Conservation (phyloP, 73 alveolate genomes). For the Paramecium tetraurelia region DNA sequence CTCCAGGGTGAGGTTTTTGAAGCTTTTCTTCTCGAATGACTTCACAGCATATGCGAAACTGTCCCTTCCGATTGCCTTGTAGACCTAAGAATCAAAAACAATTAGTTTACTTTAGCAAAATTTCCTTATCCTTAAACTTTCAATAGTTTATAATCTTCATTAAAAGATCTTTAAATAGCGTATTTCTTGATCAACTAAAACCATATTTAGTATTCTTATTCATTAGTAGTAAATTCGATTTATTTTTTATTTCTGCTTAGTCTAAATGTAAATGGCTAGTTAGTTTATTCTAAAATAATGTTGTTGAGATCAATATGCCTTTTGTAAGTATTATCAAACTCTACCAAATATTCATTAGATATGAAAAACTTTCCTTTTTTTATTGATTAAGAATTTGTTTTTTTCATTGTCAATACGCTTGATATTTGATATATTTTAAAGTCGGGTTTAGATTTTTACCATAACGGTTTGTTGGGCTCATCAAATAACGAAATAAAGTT, state of each 20-base stretch:
- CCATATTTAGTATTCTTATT: slow-evolving; percentile 30
- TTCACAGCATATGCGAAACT: slow-evolving; percentile 50
- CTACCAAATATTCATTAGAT: slow-evolving; percentile 2
- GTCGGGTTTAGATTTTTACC: slow-evolving; percentile 21
- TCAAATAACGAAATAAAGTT: slow-evolving; percentile 27
- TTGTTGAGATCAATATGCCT: slow-evolving; percentile 12
- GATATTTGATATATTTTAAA: not conserved
- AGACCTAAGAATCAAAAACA: not conserved
- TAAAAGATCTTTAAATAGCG: slow-evolving; percentile 41
- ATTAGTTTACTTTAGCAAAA: slow-evolving; percentile 54
- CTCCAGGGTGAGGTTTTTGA: slow-evolving; percentile 32
- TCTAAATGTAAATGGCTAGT: not conserved
- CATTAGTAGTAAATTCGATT: not conserved
- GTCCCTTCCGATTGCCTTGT: slow-evolving; percentile 25
- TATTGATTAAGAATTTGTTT: not conserved
- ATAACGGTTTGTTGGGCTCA: slow-evolving; percentile 22
- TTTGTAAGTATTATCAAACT: slow-evolving; percentile 15
- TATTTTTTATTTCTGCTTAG: slow-evolving; percentile 32
- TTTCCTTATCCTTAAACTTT: slow-evolving; percentile 59
- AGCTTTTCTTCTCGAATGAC: slow-evolving; percentile 56
- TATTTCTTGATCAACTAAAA: slow-evolving; percentile 38
- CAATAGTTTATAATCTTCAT: slow-evolving; percentile 49
- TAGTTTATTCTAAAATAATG: not conserved
- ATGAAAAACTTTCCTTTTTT: slow-evolving; percentile 3
- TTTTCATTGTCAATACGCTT: not conserved